These are phyloP conservation scores for Cyberlindnera bimundalis DNA, from an alignment of 805 yeast genomes.

Conservation along the genomic window DNA sequence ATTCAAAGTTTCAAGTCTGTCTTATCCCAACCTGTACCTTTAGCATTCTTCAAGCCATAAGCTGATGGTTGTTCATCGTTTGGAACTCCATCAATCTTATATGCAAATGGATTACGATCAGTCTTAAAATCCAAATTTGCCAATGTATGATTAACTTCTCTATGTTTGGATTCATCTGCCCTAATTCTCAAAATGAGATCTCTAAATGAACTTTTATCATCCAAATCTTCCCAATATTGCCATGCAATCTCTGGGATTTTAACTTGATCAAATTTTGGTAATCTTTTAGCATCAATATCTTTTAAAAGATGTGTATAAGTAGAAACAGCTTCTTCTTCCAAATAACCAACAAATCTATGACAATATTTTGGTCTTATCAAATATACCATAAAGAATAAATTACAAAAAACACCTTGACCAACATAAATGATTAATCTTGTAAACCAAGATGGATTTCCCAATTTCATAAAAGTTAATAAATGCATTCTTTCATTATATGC, in stretches of 20 bases:
- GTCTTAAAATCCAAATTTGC: constrained; percentile 51
- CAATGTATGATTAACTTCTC: constrained; percentile 76
- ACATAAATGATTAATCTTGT: constrained; percentile 50
- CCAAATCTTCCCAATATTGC: constrained; percentile 56
- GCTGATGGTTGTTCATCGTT: constrained; percentile 15
- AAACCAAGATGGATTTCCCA: constrained; percentile 60
- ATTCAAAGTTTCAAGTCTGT: constrained; percentile 13
- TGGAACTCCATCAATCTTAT: constrained; percentile 31
- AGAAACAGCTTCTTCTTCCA: constrained; percentile 73
- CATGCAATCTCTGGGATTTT: constrained; percentile 57
- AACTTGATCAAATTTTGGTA: constrained; percentile 44
- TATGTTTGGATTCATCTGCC: constrained; percentile 77
- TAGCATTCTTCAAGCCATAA: constrained; percentile 11
- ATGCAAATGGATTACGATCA: constrained; percentile 70
- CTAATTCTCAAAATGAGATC: constrained; percentile 60
- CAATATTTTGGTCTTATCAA: constrained; percentile 58
- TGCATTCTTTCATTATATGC: constrained; percentile 82
- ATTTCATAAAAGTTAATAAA: constrained; percentile 60
- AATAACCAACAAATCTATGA: constrained; percentile 73
- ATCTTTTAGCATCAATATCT: constrained; percentile 46
- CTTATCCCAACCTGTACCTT: constrained; percentile 17
- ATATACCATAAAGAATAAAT: constrained; percentile 58
- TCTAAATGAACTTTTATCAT: constrained; percentile 46
- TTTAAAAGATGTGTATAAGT: constrained; percentile 62
- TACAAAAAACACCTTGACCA: constrained; percentile 72